Evolutionary conservation across 1,284 basidiomycete species (phyloP).

Genomic region (Peniophora sp.): DNA sequence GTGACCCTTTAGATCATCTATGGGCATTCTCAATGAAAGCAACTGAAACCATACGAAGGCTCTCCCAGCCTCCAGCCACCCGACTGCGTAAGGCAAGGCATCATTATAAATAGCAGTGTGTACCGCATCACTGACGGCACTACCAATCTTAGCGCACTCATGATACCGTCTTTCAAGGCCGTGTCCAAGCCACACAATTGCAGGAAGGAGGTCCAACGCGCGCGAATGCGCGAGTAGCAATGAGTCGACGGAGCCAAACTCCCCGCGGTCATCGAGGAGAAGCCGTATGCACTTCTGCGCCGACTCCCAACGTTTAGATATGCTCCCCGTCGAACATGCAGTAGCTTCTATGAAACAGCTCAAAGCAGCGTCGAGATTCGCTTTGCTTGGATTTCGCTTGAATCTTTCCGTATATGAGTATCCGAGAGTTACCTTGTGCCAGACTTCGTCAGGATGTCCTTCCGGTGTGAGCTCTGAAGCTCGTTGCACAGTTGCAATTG

Average conservation of each 20-base stretch:
- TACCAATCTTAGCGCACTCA: neutral
- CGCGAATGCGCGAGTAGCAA: neutral
- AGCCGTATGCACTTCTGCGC: neutral
- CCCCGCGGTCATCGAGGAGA: neutral
- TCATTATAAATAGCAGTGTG: neutral
- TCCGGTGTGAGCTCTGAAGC: neutral
- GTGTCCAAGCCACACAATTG: neutral
- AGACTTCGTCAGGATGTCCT: neutral
- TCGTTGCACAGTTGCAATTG: neutral
- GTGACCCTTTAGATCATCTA: neutral
- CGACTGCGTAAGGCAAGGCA: neutral
- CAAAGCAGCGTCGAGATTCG: slow-evolving; percentile 19
- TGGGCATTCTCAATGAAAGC: neutral
- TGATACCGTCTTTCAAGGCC: neutral
- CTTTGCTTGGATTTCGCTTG: slow-evolving; percentile 4
- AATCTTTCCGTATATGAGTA: neutral
- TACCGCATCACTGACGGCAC: neutral
- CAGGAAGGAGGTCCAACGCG: slow-evolving; percentile 11
- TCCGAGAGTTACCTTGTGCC: neutral
- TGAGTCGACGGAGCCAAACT: neutral
- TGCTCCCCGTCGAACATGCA: slow-evolving; percentile 5
- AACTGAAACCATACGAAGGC: neutral
- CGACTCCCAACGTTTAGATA: slow-evolving; percentile 19
- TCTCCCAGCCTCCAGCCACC: neutral
- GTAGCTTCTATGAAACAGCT: slow-evolving; percentile 13